Evolutionary conservation across 2,329 filamentous ascomycete species (phyloP).

Genomic region (Neopestalotiopsis sp.): DNA sequence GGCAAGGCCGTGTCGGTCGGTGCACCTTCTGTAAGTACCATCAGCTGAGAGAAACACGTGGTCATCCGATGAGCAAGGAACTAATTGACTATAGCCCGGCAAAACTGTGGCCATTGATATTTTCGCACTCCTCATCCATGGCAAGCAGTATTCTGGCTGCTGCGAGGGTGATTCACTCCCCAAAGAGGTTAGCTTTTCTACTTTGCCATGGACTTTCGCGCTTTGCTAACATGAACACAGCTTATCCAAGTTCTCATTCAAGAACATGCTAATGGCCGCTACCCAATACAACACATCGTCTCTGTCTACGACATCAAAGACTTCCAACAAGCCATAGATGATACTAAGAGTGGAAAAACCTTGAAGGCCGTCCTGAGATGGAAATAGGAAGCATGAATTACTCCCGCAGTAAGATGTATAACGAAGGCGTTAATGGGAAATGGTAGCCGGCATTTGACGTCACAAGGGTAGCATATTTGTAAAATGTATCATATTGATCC

Average conservation of each 20-base stretch:
- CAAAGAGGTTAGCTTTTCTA: not conserved
- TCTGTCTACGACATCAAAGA: not conserved
- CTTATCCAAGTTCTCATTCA: not conserved
- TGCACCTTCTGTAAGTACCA: not conserved
- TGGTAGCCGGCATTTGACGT: not conserved
- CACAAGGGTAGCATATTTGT: not conserved
- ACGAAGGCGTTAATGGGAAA: no score
- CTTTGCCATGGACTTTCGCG: not conserved
- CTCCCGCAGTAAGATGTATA: not conserved
- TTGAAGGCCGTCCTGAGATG: not conserved
- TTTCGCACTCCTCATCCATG: not conserved
- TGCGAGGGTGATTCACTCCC: not conserved
- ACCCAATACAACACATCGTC: not conserved
- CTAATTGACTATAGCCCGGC: not conserved
- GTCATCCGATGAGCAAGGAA: not conserved
- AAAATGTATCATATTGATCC: no score
- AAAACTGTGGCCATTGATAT: not conserved
- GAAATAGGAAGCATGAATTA: not conserved
- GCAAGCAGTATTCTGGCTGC: not conserved
- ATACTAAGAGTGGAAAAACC: not conserved
- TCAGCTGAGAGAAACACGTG: not conserved
- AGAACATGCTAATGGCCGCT: not conserved
- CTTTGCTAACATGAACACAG: not conserved
- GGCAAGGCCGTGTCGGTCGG: not conserved
- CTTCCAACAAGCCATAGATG: not conserved